Percentiles rank a stretch among this genome's conserved stretches.
Evolutionary conservation across 768 basidiomycete species (phyloP).

Genomic region (Lyophyllum atratum): DNA sequence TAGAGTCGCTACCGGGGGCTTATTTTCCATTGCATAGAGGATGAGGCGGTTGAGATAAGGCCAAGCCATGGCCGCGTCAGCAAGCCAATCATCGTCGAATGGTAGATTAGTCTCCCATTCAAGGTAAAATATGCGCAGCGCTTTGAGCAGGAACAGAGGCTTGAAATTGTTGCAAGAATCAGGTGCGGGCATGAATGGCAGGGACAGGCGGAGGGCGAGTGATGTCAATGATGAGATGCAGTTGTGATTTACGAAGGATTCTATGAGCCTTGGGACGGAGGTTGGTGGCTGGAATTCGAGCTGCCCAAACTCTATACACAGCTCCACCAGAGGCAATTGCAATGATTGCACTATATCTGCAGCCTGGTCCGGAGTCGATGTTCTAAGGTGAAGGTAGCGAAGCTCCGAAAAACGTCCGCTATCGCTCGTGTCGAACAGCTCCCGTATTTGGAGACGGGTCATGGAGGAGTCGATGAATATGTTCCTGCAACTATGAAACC

Average conservation of each 20-base stretch:
- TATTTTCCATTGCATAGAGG: background rate
- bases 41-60: background rate
- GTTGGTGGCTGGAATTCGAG: background rate
- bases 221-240: background rate
- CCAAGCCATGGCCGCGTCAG: background rate
- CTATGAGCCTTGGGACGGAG: background rate
- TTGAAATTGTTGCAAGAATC: background rate
- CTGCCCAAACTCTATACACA: background rate
- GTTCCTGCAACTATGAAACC: background rate
- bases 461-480: background rate
- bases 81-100: background rate
- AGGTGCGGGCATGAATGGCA: background rate
- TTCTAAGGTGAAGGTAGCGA: background rate
- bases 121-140: background rate
- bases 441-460: background rate
- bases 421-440: background rate
- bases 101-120: accelerated
- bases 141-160: background rate
- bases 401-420: background rate
- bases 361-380: background rate
- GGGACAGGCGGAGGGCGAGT: background rate
- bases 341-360: background rate
- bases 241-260: background rate
- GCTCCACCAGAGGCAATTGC: background rate
- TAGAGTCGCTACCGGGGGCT: background rate